Percentiles rank a stretch among this genome's conserved stretches.
Evolutionary conservation across 257 asterid genomes (phyloP).

Genomic region (Thymus quinquecostatus): DNA sequence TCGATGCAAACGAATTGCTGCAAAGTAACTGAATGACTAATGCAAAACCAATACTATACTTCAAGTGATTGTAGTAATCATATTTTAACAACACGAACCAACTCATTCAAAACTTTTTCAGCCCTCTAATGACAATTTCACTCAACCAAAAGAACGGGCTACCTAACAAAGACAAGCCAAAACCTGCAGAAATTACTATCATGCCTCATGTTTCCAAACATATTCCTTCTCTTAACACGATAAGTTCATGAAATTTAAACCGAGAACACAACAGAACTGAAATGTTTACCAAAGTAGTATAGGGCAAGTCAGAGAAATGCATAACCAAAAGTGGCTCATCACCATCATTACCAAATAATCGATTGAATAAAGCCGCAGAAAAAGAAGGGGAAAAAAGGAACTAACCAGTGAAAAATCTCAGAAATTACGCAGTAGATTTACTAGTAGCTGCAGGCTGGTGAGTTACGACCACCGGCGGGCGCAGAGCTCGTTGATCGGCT

Average conservation of each 20-base stretch:
- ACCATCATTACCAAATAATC: neutral
- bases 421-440: slow-evolving; percentile 37
- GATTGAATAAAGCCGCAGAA: neutral
- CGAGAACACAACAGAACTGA: neutral
- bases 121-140: neutral
- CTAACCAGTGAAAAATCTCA: slow-evolving; percentile 32
- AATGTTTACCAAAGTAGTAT: neutral
- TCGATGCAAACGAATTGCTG: neutral
- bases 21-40: slow-evolving; percentile 7
- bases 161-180: neutral
- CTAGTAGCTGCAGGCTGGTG: slow-evolving; percentile 45
- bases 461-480: slow-evolving; percentile 66
- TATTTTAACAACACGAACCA: neutral
- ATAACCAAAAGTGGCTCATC: neutral
- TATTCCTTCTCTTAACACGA: neutral
- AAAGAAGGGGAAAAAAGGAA: neutral
- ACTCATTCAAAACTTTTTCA: neutral
- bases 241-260: slow-evolving; percentile 8
- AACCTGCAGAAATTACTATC: neutral
- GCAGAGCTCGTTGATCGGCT: slow-evolving; percentile 61
- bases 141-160: neutral
- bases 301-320: neutral
- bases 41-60: neutral
- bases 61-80: neutral
- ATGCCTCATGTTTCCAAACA: neutral